A percentile compares a stretch with the other conserved stretches of the same genome.
phyloP scores from a whole-genome alignment of 2,329 filamentous ascomycete genomes.

The Ceratocystis cacaofunesta region DNA sequence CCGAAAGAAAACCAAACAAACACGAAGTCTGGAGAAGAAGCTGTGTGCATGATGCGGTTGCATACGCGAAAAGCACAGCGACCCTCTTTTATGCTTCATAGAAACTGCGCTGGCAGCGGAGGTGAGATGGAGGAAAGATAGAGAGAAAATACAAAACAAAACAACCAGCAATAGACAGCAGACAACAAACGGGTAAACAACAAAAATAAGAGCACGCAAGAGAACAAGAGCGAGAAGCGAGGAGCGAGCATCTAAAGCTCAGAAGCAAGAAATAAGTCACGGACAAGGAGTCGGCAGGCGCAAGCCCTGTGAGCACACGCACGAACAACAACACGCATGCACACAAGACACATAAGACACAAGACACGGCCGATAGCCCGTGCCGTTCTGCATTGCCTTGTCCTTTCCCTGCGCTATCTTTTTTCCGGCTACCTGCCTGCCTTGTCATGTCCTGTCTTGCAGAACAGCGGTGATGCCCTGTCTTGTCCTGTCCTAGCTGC shows the following conservation, averaged over 20 bases:
- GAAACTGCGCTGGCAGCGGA: not conserved
- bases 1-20: not conserved
- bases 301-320: no score
- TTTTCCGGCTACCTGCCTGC: not conserved
- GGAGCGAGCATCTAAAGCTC: no score
- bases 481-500: not conserved
- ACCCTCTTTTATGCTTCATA: not conserved
- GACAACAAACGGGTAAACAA: not conserved
- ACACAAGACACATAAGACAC: no score
- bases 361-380: not conserved
- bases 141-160: not conserved
- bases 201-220: no score
- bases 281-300: no score
- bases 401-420: not conserved
- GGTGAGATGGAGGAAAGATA: no score
- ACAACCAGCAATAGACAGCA: not conserved
- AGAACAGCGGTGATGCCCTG: constrained; percentile 5
- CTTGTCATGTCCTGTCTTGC: not conserved
- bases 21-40: not conserved
- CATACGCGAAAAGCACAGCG: not conserved
- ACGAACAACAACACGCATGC: not conserved
- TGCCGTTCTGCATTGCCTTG: not conserved
- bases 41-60: not conserved
- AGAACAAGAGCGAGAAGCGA: no score
- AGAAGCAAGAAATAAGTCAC: no score